phyloP scores from a whole-genome alignment of 345 rosid species.

The Aurinia saxatilis region DNA sequence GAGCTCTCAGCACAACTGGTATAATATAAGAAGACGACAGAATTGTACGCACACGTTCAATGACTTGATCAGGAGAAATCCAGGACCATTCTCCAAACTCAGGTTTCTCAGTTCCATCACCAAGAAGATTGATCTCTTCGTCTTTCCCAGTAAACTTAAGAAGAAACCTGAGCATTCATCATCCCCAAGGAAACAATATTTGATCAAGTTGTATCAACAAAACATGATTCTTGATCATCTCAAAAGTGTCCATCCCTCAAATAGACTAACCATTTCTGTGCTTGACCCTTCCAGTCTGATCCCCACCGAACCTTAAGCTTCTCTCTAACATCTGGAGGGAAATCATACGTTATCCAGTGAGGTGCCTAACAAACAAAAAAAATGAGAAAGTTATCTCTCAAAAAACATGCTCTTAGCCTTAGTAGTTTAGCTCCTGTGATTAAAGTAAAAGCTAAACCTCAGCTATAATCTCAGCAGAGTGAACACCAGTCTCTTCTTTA shows the following conservation, averaged over 20 bases:
- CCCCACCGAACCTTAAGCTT: conserved; percentile 81
- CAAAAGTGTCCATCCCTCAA: too few species aligned
- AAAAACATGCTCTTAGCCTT: not conserved
- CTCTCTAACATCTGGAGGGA: conserved; percentile 84
- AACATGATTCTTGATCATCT: not conserved
- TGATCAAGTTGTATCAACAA: not conserved
- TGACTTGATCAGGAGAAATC: conserved; percentile 62
- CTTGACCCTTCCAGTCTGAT: conserved; percentile 95
- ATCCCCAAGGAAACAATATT: not conserved
- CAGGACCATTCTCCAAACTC: conserved; percentile 90
- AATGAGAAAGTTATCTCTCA: not conserved
- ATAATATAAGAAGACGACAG: not conserved
- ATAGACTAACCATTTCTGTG: conserved; percentile 77
- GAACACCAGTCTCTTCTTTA: conserved; percentile 85
- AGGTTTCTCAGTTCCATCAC: conserved; percentile 83
- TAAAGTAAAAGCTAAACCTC: conserved; percentile 44
- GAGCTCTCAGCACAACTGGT: not conserved
- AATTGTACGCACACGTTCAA: conserved; percentile 46
- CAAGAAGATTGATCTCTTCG: conserved; percentile 78
- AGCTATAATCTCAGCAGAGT: conserved; percentile 67
- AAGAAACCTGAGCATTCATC: conserved; percentile 62
- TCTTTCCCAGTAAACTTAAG: conserved; percentile 76
- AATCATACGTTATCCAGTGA: conserved; percentile 83
- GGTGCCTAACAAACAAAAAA: conserved; percentile 45
- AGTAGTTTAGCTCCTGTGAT: not conserved